Conservation (phyloP, 2,329 filamentous ascomycete species). For the Stachybotrys echinatus region DNA sequence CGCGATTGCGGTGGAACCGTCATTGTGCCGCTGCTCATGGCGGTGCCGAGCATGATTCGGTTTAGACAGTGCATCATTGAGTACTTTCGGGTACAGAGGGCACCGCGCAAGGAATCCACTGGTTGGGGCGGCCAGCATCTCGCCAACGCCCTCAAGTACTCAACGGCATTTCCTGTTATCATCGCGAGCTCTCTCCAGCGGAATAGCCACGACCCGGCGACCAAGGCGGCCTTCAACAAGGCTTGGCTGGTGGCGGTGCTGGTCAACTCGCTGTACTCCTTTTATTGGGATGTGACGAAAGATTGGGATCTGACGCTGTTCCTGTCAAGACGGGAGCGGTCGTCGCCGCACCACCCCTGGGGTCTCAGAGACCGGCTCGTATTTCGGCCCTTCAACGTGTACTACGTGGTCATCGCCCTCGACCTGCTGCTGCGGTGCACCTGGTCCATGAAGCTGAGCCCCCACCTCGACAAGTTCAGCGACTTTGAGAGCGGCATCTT, state of each 20-base stretch:
- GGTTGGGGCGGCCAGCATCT: constrained; percentile 83
- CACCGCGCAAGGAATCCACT: constrained; percentile 46
- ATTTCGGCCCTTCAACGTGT: constrained; percentile 67
- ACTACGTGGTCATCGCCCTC: constrained; percentile 74
- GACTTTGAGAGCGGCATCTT: constrained; percentile 89
- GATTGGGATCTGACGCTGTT: constrained; percentile 95
- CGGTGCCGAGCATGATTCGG: constrained; percentile 77
- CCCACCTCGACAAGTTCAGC: constrained; percentile 75
- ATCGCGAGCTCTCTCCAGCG: constrained; percentile 71
- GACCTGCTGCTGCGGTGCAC: constrained; percentile 83
- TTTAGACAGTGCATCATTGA: constrained; percentile 90
- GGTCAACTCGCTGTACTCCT: constrained; percentile 87
- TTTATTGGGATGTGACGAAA: constrained; percentile 96
- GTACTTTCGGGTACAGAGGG: constrained; percentile 64
- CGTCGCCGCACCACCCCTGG: constrained; percentile 62
- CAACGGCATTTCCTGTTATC: constrained; percentile 90
- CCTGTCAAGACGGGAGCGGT: constrained; percentile 50
- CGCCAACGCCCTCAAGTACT: constrained; percentile 92
- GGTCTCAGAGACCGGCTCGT: constrained; percentile 71
- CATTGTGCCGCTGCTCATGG: constrained; percentile 79
- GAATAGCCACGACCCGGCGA: constrained; percentile 39
- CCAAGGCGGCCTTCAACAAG: constrained; percentile 40
- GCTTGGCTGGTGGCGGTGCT: constrained; percentile 69
- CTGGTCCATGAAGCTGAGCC: constrained; percentile 83
- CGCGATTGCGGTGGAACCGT: constrained; percentile 74